Base-by-base conservation (phyloP, 495 filamentous ascomycete species). In the Talaromyces nanjingensis region DNA sequence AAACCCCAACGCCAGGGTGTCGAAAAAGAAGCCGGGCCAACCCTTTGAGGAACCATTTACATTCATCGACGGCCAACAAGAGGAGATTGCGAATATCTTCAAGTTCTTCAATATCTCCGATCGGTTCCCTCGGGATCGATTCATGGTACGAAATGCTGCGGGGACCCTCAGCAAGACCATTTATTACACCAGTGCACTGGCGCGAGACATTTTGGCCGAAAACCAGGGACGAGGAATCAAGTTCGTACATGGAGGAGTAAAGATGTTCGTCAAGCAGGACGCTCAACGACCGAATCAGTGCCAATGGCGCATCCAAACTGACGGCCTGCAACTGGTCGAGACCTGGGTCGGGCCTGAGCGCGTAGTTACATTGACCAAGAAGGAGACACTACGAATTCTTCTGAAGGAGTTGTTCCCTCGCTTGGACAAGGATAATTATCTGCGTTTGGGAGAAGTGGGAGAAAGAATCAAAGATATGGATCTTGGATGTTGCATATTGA, bases 241-340 rank as follows among this genome's bases (percentile, higher is more conserved):
- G 75, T 97, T 98, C 71, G 88, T 98, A 45, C 94, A 98, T 75
- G 92, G 89, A 64, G 94, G 94, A 65, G 91, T 98, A 29, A 96
- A 96, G 78, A 97, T 97, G 87, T 98, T 97, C 74, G 91, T 98
- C 74, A 94, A 93, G 77, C 94, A 98, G 70, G 93, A 98, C 68
- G 89, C 90, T 0, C 93, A 96, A 67, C 87, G 85, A 27, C 85
- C 83, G 52, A 88, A 89, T 49, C 89, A 93, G 20, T 96, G 92
- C 78, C 83, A 86, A 39, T 98, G 94, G 94, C 85, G 94, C 18
- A 93, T 98, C 67, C 94, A 98, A 81, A 90, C 86, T 22, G 94
- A 98, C 72, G 94, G 94, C 0, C 81, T 98, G 76, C 85, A 86
- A 12, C 90, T 98, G 60, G 77, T 96, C 49, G 89, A 96, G 71